Evolutionary conservation across 768 basidiomycete genomes (phyloP).

Genomic region (Lactifluus piperatus): DNA sequence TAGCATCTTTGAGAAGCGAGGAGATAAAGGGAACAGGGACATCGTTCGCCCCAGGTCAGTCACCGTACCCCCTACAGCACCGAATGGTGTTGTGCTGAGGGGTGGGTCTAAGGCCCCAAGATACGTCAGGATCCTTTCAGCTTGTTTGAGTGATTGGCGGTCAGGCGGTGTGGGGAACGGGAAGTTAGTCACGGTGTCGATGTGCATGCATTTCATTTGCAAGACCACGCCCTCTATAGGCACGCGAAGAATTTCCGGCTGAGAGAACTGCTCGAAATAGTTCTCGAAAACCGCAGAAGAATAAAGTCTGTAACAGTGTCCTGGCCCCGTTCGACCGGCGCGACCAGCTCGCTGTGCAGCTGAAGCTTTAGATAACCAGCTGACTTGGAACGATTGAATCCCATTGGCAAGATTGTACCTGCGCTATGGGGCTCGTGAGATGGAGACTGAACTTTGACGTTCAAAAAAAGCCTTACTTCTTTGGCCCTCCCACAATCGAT

Average conservation of each 20-base stretch:
- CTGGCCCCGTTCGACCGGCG: conserved; percentile 95
- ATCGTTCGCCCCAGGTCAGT: conserved; percentile 88
- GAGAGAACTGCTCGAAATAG: conserved; percentile 78
- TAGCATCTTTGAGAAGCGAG: conserved; percentile 93
- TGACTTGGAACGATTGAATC: conserved; percentile 86
- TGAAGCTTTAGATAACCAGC: conserved; percentile 48
- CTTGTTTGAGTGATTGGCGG: conserved; percentile 59
- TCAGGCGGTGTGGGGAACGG: conserved; percentile 98
- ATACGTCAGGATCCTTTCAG: conserved; percentile 71
- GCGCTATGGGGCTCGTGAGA: conserved; percentile 39
- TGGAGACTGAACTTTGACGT: background rate
- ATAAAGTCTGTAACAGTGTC: conserved; percentile 96
- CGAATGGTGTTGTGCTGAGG: conserved; percentile 8
- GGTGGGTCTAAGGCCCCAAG: conserved; percentile 68
- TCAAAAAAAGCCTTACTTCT: conserved; percentile 50
- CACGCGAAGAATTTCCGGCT: conserved; percentile 90
- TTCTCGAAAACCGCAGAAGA: conserved; percentile 93
- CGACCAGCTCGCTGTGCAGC: conserved; percentile 78
- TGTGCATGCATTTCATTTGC: conserved; percentile 99
- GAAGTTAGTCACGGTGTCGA: conserved; percentile 93
- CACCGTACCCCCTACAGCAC: conserved; percentile 48
- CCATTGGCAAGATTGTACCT: conserved; percentile 73
- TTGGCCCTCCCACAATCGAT: conserved; percentile 94
- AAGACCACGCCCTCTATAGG: conserved; percentile 95
- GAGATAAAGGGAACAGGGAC: conserved; percentile 90